Evolutionary conservation across 2,329 filamentous ascomycete genomes (phyloP).

Genomic region (Fusarium decemcellulare): DNA sequence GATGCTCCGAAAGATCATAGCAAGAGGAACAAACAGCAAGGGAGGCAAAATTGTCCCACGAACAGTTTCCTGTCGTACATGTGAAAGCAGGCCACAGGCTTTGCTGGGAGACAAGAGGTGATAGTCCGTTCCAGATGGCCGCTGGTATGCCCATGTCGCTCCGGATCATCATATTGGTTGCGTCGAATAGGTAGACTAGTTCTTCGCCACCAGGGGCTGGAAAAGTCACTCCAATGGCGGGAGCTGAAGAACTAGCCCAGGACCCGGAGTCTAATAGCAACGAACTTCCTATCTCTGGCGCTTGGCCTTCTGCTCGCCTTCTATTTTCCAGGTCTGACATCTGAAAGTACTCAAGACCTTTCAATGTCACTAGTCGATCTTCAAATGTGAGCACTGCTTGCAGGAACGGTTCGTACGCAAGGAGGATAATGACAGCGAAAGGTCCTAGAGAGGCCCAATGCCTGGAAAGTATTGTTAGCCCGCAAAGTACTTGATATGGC

Average conservation of each 20-base stretch:
- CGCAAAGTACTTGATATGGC: too few relatives aligned
- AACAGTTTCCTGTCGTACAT: conserved; percentile 26
- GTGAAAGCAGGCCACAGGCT: conserved; percentile 9
- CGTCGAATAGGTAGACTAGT: too few relatives aligned
- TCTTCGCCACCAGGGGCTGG: too few relatives aligned
- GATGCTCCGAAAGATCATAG: background rate
- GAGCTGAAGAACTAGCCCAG: background rate
- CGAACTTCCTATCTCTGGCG: background rate
- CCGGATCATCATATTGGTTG: too few relatives aligned
- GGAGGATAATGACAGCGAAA: background rate
- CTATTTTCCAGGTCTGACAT: background rate
- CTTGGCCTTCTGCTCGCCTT: background rate
- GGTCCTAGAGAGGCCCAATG: conserved; percentile 18
- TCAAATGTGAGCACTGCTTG: conserved; percentile 13
- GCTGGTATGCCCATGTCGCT: conserved; percentile 17
- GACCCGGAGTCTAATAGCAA: background rate
- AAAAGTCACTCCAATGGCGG: too few relatives aligned
- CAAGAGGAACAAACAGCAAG: conserved; percentile 18
- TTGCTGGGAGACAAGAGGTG: background rate
- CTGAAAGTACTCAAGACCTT: background rate
- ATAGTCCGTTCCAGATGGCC: conserved; percentile 19
- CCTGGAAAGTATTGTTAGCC: background rate
- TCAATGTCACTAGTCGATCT: background rate
- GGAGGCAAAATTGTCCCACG: conserved; percentile 13
- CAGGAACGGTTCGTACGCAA: conserved; percentile 20